Percentiles rank a stretch among this genome's conserved stretches.
phyloP scores from a whole-genome alignment of 2,329 filamentous ascomycete species.

The Gliomastix tumulicola region DNA sequence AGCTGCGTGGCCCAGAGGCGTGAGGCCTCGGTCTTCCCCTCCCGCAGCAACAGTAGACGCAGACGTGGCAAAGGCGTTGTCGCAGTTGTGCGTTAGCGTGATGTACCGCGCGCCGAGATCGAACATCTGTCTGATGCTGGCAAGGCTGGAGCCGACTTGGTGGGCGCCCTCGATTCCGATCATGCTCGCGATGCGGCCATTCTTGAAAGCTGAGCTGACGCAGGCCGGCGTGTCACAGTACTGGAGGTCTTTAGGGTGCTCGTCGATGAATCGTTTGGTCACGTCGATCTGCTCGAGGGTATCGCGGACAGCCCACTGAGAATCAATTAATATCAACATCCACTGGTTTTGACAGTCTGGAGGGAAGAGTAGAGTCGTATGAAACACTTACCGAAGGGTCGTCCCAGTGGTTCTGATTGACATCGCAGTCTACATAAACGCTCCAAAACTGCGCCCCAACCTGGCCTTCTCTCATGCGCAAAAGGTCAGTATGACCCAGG shows the following conservation, averaged over 20 bases:
- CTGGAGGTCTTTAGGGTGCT: conserved; percentile 33
- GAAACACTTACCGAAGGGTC: conserved; percentile 11
- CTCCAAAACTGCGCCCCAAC: conserved; percentile 23
- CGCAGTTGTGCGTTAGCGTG: conserved; percentile 25
- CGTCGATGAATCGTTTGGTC: conserved; percentile 16
- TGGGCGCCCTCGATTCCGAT: conserved; percentile 28
- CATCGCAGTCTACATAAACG: conserved; percentile 16
- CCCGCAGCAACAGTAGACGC: conserved; percentile 18
- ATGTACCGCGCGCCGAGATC: conserved; percentile 28
- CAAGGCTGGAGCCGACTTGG: conserved; percentile 23
- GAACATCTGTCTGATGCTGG: conserved; percentile 23
- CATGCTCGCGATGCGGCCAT: conserved; percentile 24
- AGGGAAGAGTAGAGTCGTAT: neutral
- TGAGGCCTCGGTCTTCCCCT: conserved; percentile 13
- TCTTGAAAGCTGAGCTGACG: conserved; percentile 17
- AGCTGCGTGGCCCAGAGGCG: conserved; percentile 14
- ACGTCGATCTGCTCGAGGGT: conserved; percentile 26
- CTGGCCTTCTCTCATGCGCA: conserved; percentile 15
- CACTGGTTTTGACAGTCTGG: too few species aligned
- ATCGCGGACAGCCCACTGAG: conserved; percentile 8
- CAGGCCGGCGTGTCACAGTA: conserved; percentile 17
- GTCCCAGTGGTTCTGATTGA: conserved; percentile 13
- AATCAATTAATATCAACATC: too few species aligned
- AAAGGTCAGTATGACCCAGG: conserved; percentile 17
- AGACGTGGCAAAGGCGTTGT: conserved; percentile 20